These are phyloP conservation scores for Kentomonas sorsogonicus DNA, from an alignment of 208 protist genomes.

Conservation along the genomic window DNA sequence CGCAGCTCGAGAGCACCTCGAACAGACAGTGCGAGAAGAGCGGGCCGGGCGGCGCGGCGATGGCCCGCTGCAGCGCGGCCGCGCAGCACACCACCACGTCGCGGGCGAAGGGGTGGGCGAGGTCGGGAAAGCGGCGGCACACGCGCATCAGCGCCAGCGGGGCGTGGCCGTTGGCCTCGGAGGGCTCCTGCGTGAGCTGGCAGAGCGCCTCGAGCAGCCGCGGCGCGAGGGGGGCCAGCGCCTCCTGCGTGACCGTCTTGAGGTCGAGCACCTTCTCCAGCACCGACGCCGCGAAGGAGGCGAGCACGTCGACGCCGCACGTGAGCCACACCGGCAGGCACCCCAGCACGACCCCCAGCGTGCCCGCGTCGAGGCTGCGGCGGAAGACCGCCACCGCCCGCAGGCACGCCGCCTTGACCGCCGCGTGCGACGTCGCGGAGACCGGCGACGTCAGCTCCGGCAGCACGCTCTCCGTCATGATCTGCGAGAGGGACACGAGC, in stretches of 20 bases:
- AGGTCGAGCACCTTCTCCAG: conserved; percentile 89
- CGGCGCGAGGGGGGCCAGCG: conserved; percentile 43
- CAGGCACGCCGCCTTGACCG: conserved; percentile 94
- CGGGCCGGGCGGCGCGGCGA: conserved; percentile 92
- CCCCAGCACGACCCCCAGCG: conserved; percentile 49
- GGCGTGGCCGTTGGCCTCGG: conserved; percentile 82
- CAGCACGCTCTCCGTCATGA: conserved; percentile 84
- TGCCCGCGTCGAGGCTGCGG: conserved; percentile 52
- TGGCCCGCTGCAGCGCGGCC: conserved; percentile 42
- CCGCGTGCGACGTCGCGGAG: conserved; percentile 42
- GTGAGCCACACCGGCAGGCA: conserved; percentile 66
- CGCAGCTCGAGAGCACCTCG: conserved; percentile 90
- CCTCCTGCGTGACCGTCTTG: conserved; percentile 32
- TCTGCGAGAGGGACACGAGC: conserved; percentile 85
- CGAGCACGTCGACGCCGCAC: conserved; percentile 73
- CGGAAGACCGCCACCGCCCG: conserved; percentile 95
- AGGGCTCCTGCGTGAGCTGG: conserved; percentile 30
- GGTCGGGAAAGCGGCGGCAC: conserved; percentile 36
- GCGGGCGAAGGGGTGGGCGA: conserved; percentile 45
- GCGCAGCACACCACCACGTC: conserved; percentile 53
- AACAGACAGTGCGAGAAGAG: conserved; percentile 96
- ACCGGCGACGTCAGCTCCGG: conserved; percentile 71
- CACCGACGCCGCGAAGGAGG: conserved; percentile 91
- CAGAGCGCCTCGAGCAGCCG: conserved; percentile 87
- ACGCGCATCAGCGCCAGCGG: conserved; percentile 91